These are phyloP conservation scores for Hymenoscyphus albidus DNA, from an alignment of 2,329 filamentous ascomycete genomes.

Conservation along the genomic window DNA sequence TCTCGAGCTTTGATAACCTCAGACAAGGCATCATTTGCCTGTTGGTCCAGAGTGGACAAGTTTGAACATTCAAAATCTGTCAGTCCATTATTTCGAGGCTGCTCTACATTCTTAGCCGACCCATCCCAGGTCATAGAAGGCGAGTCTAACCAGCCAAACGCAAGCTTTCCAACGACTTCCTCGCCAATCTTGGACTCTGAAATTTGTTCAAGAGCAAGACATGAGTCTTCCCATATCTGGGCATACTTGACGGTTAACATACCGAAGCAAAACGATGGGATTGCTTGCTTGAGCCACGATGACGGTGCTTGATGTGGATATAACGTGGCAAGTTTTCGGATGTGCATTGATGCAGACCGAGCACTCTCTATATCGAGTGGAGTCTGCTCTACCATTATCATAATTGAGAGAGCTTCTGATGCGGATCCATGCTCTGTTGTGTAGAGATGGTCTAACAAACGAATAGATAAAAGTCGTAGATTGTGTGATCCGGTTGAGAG, in stretches of 20 bases:
- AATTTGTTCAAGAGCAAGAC: slow-evolving; percentile 71
- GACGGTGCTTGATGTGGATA: slow-evolving; percentile 56
- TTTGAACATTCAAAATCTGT: slow-evolving; percentile 87
- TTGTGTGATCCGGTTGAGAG: slow-evolving; percentile 72
- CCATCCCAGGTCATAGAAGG: slow-evolving; percentile 53
- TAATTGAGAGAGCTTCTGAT: slow-evolving; percentile 54
- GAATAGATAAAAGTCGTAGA: slow-evolving; percentile 68
- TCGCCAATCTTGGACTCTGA: slow-evolving; percentile 68
- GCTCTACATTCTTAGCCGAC: slow-evolving; percentile 37
- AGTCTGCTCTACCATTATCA: slow-evolving; percentile 76
- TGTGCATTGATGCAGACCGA: slow-evolving; percentile 76
- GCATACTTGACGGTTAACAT: slow-evolving; percentile 81
- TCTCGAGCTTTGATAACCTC: slow-evolving; percentile 51
- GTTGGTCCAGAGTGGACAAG: slow-evolving; percentile 54
- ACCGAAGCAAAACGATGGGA: slow-evolving; percentile 84
- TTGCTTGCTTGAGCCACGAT: slow-evolving; percentile 64
- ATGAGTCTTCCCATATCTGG: slow-evolving; percentile 82
- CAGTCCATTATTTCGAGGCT: slow-evolving; percentile 40
- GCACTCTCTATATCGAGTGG: slow-evolving; percentile 72
- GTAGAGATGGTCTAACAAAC: slow-evolving; percentile 63
- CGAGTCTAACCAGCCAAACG: slow-evolving; percentile 72
- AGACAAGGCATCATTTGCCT: slow-evolving; percentile 49
- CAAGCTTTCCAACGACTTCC: slow-evolving; percentile 64
- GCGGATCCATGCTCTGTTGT: slow-evolving; percentile 45
- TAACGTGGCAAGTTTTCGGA: slow-evolving; percentile 63